These are phyloP conservation scores for Cichorium intybus DNA, from an alignment of 140 eudicot species.

Conservation along the genomic window DNA sequence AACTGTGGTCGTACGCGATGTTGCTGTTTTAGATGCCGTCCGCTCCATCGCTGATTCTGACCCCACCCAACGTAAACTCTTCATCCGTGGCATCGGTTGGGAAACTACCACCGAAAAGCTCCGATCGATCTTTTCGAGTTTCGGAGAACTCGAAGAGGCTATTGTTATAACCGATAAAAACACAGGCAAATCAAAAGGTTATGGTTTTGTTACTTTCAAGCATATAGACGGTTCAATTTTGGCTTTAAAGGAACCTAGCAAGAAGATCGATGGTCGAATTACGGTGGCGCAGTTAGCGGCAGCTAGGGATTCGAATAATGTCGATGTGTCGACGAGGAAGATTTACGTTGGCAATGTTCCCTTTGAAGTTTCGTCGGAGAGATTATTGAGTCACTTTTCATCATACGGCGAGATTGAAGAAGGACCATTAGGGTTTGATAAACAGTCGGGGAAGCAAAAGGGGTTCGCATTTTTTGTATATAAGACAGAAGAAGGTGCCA, in stretches of 20 bases:
- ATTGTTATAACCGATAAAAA: constrained; percentile 27
- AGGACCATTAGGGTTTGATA: constrained; percentile 85
- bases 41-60: constrained; percentile 24
- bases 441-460: constrained; percentile 62
- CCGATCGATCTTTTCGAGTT: constrained; percentile 15
- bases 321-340: constrained; percentile 60
- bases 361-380: constrained; percentile 50
- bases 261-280: constrained; percentile 76
- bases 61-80: constrained; percentile 31
- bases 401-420: constrained; percentile 80
- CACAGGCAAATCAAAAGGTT: constrained; percentile 36
- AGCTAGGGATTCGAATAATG: constrained; percentile 37
- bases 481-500: constrained; percentile 73
- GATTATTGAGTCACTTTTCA: constrained; percentile 52
- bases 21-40: constrained; percentile 21
- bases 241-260: constrained; percentile 67
- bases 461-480: constrained; percentile 86
- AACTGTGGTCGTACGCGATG: constrained; percentile 22
- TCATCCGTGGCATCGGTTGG: constrained; percentile 30
- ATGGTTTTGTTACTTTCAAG: constrained; percentile 36
- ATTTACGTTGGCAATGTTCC: constrained; percentile 81
- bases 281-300: constrained; percentile 68
- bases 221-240: constrained; percentile 60
- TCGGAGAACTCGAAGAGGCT: constrained; percentile 38
- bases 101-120: constrained; percentile 28